Evolutionary conservation across 169 alveolate species (phyloP).

Genomic region (Cryptosporidium tyzzeri): DNA sequence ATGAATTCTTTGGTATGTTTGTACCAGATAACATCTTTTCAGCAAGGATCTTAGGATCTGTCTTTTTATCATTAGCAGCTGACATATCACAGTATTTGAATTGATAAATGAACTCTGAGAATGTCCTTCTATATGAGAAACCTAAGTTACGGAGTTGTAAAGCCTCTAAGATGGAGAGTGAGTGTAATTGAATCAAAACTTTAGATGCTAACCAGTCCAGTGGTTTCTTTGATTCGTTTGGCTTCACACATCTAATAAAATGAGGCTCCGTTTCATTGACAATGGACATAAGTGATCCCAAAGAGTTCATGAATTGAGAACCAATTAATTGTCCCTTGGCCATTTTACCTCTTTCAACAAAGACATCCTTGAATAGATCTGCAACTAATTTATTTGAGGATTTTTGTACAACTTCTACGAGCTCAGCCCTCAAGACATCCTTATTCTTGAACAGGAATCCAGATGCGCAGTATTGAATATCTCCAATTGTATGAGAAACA

Average conservation of each 20-base stretch:
- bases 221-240: constrained; percentile 91
- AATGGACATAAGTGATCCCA: constrained; percentile 88
- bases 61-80: constrained; percentile 81
- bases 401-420: constrained; percentile 87
- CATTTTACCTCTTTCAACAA: constrained; percentile 88
- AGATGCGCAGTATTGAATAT: constrained; percentile 84
- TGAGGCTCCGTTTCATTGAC: constrained; percentile 91
- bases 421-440: constrained; percentile 89
- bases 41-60: constrained; percentile 83
- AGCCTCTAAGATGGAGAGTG: constrained; percentile 93
- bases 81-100: constrained; percentile 86
- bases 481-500: constrained; percentile 87
- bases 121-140: constrained; percentile 90
- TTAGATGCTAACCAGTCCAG: constrained; percentile 90
- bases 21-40: constrained; percentile 78
- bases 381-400: constrained; percentile 83
- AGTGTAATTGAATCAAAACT: constrained; percentile 90
- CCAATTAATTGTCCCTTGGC: constrained; percentile 93
- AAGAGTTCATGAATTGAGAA: constrained; percentile 89
- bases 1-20: constrained; percentile 79
- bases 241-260: constrained; percentile 92
- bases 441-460: constrained; percentile 87
- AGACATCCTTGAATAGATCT: constrained; percentile 86
- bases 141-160: constrained; percentile 90
- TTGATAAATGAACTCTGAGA: constrained; percentile 88